Evolutionary conservation across 352 stramenopile genomes (phyloP), one percentile per base, ranked within the genome.

Genomic region (Phytophthora idaei): DNA sequence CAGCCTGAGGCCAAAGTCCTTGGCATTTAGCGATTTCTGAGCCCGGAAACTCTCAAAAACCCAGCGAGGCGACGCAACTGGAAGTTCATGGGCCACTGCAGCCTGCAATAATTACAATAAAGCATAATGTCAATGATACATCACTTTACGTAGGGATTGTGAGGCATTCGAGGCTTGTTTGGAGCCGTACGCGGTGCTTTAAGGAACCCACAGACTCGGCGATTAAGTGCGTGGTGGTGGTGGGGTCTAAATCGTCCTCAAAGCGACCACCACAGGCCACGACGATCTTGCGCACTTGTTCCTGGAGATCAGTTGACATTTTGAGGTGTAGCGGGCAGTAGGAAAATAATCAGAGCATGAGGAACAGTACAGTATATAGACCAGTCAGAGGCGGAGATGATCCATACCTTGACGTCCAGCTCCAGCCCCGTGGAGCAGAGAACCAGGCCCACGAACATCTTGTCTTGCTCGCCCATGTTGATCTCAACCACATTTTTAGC

Each of bases 231-330:
- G 85, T 91, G 9, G 79, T 87, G 8, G 46, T 54, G 4, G 68
- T 51, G 5, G 75, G 58, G 44, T 77, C 64, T 29, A 92, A 61
- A 63, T 92, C 76, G 56, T 89, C 78, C 27, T 88, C 56, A 54
- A 92, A 90, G 5, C 39, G 54, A 39, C 83, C 83, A 15, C 78
- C 81, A 50, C 83, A 87, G 6, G 81, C 79, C 6, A 85, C 44
- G 37, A 90, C 74, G 51, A 87, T 81, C 70, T 90, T 90, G 39
- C 83, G 79, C 31, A 92, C 77, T 81, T 92, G 83, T 65, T 88
- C 78, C 83, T 92, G 44, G 2, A 46, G 21, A 45, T 58, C 25
- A 37, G 34, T 10, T 12, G 34, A 39, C 8, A 39, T 6, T 39
- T 44, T 7, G 10, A 6, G 4, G 14, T 5, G 9, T 52, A 57